Evolutionary conservation across 495 filamentous ascomycete genomes (phyloP), one percentile per base, ranked within the genome.

Genomic region (Aspergillus incahuasiensis): DNA sequence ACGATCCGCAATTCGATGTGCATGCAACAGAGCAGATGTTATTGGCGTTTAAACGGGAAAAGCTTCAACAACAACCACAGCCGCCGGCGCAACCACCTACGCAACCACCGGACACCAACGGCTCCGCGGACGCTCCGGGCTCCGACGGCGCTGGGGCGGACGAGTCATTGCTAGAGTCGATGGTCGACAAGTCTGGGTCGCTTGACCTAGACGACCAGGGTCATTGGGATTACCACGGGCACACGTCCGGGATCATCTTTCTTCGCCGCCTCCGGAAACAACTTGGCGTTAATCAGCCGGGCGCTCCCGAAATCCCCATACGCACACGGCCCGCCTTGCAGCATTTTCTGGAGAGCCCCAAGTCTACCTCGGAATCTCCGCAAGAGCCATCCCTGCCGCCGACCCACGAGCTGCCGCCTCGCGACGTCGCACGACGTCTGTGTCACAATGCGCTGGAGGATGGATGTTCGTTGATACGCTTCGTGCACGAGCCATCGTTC

Each of bases 151-250:
- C 53, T 40, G 62, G 39, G 18, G 77, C 74, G n/a, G 82, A 86
- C 41, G 92, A 96, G 63, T 82, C 87, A 4, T 75, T 95, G 44
- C 76, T 98, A 25, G 87, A 95, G 67, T 95, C 92, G 6, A 98
- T 98, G 95, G 90, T 98, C 52, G 86, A 88, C 63, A 86, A 89
- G 45, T 89, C 89, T 5, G 94, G 92, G 34, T 89, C 86, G 64
- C 76, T 98, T 12, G 95, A 97, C 63, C 77, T 96, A 16, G 92
- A 95, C 67, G 94, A 98, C 59, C 81, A 85, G 59, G 92, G 92
- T 18, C 81, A 95, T 60, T 95, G 89, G 85, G 94, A 97, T 65
- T 98, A 95, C 62, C 89, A 94, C 65, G 94, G 94, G 39, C 89
- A 89, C 55, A 96, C 92, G 0, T 98, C 94, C 5, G 91, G 94